Evolutionary conservation across 345 rosid species (phyloP), one percentile per base, ranked within the genome.

Genomic region (Streptanthus diversifolius): DNA sequence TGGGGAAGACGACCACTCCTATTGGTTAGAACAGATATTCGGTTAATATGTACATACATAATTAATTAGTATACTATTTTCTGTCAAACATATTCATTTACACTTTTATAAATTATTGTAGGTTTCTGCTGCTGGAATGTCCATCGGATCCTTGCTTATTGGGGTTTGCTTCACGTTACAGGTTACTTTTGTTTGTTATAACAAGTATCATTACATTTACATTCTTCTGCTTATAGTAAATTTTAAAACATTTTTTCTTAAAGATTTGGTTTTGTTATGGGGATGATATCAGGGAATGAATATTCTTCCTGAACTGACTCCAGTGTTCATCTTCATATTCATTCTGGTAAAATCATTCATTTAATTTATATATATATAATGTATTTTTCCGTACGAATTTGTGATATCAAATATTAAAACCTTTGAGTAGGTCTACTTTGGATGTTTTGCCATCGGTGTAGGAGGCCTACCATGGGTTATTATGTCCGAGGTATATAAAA

Each of bases 51-150:
- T 24, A 25, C 33, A 53, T 49, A 48, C 2, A 11, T 10, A 21
- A 14, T 21, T 48, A 22, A 21, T 1, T 48, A 21, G 6, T 48
- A 12, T 12, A 52, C 57, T 15, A 53, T 53, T 14, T 53, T 53
- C 57, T 14, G 2, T 29, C 37, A 3, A n/a, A 9, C 12, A 51
- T 14, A 27, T n/a, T 27, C 17, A 8, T 54, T n/a, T 53, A 7
- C 19, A n/a, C 3, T 27, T 45, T 9, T n/a, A 29, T 29, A 54
- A 27, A 54, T 4, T 7, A 8, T n/a, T 54, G 21, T 54, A 54
- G 88, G 82, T 66, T 70, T 87, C 93, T 44, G 82, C 83, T 9
- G 15, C 67, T 40, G 89, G 87, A 75, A 19, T 76, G 74, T 80
- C 81, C 78, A 61, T 82, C 3, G 70, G 75, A 61, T 56, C 58